Conservation (phyloP, 176 grass and related monocot species). For the Oryza meridionalis region DNA sequence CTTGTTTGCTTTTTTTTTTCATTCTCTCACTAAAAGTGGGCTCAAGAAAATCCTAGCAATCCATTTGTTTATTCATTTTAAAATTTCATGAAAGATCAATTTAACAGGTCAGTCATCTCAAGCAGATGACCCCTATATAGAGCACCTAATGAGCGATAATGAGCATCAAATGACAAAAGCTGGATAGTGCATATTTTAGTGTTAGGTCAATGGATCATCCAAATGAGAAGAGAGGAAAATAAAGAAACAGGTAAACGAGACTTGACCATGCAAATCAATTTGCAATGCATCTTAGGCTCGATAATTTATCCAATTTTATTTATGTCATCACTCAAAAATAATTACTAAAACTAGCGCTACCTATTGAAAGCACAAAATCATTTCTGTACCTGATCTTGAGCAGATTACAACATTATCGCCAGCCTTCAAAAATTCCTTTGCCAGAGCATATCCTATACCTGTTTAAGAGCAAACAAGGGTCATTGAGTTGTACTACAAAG, state of each 20-base stretch:
- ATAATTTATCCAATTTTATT: not conserved
- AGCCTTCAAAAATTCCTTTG: slow-evolving; percentile 76
- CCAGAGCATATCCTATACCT: slow-evolving; percentile 89
- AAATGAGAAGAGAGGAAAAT: not conserved
- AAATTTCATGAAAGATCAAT: not conserved
- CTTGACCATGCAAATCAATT: not conserved
- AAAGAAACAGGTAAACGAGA: not conserved
- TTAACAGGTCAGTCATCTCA: slow-evolving; percentile 8
- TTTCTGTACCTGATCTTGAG: slow-evolving; percentile 80
- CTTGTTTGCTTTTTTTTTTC: not conserved
- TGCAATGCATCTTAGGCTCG: not conserved
- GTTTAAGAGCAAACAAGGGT: slow-evolving; percentile 18
- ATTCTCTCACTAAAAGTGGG: not conserved
- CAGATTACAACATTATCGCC: slow-evolving; percentile 93
- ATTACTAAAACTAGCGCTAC: not conserved
- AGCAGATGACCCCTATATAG: not conserved
- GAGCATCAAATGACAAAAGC: not conserved
- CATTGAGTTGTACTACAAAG: not conserved
- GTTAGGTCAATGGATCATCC: not conserved
- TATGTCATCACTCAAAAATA: not conserved
- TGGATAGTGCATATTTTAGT: not conserved
- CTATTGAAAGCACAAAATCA: not conserved
- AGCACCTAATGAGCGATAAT: not conserved
- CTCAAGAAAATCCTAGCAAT: not conserved
- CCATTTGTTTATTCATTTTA: not conserved